Evolutionary conservation across 805 yeast species (phyloP).

Genomic region (Myxozyma neotropica): DNA sequence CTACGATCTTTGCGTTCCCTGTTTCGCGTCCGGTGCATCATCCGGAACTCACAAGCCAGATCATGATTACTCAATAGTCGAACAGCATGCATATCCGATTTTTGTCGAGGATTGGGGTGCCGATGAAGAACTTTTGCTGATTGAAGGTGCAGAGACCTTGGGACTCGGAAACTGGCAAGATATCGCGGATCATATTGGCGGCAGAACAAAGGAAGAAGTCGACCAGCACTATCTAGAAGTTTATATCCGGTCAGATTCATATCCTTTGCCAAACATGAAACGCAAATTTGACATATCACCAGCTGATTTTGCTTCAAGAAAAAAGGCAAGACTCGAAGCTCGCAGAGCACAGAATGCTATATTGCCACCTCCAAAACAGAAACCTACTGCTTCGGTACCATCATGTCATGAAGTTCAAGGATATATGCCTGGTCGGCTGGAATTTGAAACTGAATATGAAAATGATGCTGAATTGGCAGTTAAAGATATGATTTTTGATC

Average conservation of each 20-base stretch:
- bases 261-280: slow-evolving; percentile 88
- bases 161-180: slow-evolving; percentile 99
- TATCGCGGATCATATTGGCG: slow-evolving; percentile 94
- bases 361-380: slow-evolving; percentile 78
- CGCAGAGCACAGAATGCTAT: slow-evolving; percentile 60
- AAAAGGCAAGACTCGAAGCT: slow-evolving; percentile 72
- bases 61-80: slow-evolving; percentile 90
- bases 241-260: slow-evolving; percentile 68
- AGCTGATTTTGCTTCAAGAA: slow-evolving; percentile 63
- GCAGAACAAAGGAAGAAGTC: slow-evolving; percentile 88
- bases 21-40: slow-evolving; percentile 81
- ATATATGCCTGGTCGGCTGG: slow-evolving; percentile 97
- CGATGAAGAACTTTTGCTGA: slow-evolving; percentile 85
- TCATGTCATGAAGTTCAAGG: slow-evolving; percentile 97
- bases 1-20: slow-evolving; percentile 96
- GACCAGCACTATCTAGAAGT: slow-evolving; percentile 74
- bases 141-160: slow-evolving; percentile 87
- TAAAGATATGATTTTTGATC: slow-evolving; percentile 93
- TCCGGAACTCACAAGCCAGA: slow-evolving; percentile 89
- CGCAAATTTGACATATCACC: slow-evolving; percentile 70
- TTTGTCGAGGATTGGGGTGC: slow-evolving; percentile 87
- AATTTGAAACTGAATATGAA: slow-evolving; percentile 94
- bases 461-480: slow-evolving; percentile 94
- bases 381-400: slow-evolving; percentile 91
- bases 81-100: slow-evolving; percentile 93